Conservation (phyloP, 2,329 filamentous ascomycete species). For the Venturia nashicola region DNA sequence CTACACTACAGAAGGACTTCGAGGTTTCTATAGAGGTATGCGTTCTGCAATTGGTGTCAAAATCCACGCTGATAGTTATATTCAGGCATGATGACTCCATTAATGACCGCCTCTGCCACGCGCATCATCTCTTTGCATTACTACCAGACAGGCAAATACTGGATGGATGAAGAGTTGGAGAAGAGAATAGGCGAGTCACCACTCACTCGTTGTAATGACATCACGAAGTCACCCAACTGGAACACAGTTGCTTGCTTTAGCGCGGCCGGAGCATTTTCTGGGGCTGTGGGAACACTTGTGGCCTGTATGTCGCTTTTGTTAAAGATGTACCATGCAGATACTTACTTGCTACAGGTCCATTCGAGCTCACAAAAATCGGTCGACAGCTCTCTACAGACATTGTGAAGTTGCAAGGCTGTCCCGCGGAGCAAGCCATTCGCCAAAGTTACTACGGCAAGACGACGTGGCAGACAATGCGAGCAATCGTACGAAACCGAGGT, state of each 20-base stretch:
- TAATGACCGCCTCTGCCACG: conserved; percentile 65
- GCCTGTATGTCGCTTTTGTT: conserved; percentile 41
- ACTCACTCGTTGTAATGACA: conserved; percentile 57
- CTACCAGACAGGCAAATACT: conserved; percentile 66
- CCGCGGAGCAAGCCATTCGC: conserved; percentile 23
- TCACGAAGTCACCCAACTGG: conserved; percentile 57
- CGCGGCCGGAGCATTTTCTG: conserved; percentile 64
- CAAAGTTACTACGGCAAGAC: conserved; percentile 42
- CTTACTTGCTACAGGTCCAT: conserved; percentile 44
- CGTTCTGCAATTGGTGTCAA: conserved; percentile 7
- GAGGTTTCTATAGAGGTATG: conserved; percentile 40
- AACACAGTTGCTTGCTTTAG: conserved; percentile 68
- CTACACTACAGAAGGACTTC: conserved; percentile 45
- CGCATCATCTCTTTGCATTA: conserved; percentile 69
- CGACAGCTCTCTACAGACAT: conserved; percentile 74
- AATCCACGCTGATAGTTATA: conserved; percentile 10
- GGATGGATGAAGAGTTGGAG: conserved; percentile 58
- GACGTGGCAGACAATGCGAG: not conserved
- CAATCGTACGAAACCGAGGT: conserved; percentile 56
- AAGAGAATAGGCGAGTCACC: conserved; percentile 55
- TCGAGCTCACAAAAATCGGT: conserved; percentile 81
- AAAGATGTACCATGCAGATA: conserved; percentile 2
- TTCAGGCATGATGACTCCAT: conserved; percentile 63
- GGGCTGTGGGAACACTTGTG: conserved; percentile 66
- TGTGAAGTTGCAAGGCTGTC: conserved; percentile 37